phyloP scores from a whole-genome alignment of 2,329 filamentous ascomycete genomes.

The Coniella lustricola region DNA sequence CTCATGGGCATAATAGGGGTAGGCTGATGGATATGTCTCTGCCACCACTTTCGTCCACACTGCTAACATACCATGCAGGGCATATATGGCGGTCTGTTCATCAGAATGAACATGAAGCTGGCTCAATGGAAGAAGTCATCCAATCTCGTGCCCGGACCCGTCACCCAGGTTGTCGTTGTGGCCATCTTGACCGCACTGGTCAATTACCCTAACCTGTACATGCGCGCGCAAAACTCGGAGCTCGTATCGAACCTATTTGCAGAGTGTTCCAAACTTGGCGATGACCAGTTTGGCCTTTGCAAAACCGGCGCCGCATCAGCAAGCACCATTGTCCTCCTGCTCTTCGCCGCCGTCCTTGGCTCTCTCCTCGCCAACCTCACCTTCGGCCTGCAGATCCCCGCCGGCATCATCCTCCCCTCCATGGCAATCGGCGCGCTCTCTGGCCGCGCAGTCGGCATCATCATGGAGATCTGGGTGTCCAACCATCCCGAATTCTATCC shows the following conservation, averaged over 20 bases:
- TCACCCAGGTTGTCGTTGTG: slow-evolving; percentile 73
- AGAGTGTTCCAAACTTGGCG: slow-evolving; percentile 74
- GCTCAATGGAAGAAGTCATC: slow-evolving; percentile 69
- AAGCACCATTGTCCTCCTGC: slow-evolving; percentile 71
- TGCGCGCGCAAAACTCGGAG: slow-evolving; percentile 86
- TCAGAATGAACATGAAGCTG: slow-evolving; percentile 85
- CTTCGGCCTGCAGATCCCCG: slow-evolving; percentile 89
- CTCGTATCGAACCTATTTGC: slow-evolving; percentile 88
- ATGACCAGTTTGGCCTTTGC: slow-evolving; percentile 87
- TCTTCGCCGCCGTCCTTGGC: slow-evolving; percentile 75
- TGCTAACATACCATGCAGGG: slow-evolving; percentile 40
- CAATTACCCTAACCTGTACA: slow-evolving; percentile 94
- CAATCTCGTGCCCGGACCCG: slow-evolving; percentile 61
- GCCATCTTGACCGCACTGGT: slow-evolving; percentile 77
- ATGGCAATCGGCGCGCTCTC: slow-evolving; percentile 92
- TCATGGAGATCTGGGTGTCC: slow-evolving; percentile 81
- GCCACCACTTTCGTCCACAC: not conserved
- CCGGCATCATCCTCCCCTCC: slow-evolving; percentile 90
- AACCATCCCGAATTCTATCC: slow-evolving; percentile 69
- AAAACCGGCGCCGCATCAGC: slow-evolving; percentile 77
- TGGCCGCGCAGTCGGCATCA: slow-evolving; percentile 80
- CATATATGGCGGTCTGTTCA: slow-evolving; percentile 91
- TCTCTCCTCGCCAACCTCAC: slow-evolving; percentile 82
- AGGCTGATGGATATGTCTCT: slow-evolving; percentile 19
- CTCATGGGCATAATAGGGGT: slow-evolving; percentile 77